phyloP scores from a whole-genome alignment of 768 basidiomycete genomes.

The Pulveroboletus sp. region DNA sequence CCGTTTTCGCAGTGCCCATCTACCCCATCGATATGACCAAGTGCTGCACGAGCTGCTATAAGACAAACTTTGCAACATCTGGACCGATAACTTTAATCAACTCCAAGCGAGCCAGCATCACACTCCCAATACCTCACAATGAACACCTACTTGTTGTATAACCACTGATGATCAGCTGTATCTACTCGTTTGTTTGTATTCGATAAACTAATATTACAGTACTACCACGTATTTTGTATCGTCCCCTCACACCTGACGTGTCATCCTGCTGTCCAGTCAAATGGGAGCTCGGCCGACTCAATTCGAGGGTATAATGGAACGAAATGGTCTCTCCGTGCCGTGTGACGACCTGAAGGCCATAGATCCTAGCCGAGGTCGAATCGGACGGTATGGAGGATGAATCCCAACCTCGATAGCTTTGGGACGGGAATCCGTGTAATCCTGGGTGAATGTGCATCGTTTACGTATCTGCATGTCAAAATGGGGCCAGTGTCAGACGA shows the following conservation, averaged over 20 bases:
- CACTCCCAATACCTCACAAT: slow-evolving; percentile 8
- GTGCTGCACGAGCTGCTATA: slow-evolving; percentile 65
- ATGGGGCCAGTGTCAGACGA: neutral
- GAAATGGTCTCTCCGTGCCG: neutral
- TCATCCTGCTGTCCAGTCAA: neutral
- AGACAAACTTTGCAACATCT: slow-evolving; percentile 11
- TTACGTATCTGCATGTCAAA: neutral
- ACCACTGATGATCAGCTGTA: slow-evolving; percentile 10
- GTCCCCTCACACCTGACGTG: neutral
- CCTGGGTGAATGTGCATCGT: neutral
- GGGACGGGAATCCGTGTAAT: neutral
- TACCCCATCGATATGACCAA: slow-evolving; percentile 78
- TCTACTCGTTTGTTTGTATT: slow-evolving; percentile 12
- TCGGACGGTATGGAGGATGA: neutral
- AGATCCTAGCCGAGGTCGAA: slow-evolving; percentile 6
- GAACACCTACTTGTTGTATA: slow-evolving; percentile 1
- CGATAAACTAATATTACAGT: slow-evolving; percentile 7
- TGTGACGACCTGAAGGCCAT: neutral
- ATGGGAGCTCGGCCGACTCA: too few relatives aligned
- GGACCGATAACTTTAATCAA: neutral
- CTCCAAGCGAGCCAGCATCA: neutral
- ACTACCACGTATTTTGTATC: neutral
- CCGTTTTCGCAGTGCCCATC: slow-evolving; percentile 49
- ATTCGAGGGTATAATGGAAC: neutral
- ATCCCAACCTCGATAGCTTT: slow-evolving; percentile 7